phyloP scores from a whole-genome alignment of 1,139 yeast species.

The Sugiyamaella novakii region DNA sequence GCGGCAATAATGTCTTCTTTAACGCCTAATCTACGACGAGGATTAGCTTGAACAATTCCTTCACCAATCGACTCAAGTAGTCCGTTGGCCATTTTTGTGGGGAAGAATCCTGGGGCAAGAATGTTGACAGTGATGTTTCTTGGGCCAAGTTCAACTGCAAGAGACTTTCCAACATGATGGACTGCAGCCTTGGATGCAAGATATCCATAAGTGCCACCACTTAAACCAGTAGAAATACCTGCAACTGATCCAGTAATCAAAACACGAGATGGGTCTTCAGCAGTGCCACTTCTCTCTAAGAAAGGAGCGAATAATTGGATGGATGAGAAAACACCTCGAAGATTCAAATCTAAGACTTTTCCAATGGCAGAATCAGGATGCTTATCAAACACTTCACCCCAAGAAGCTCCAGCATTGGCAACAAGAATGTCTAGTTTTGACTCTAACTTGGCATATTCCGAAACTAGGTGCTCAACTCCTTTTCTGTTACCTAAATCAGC shows the following conservation, averaged over 20 bases:
- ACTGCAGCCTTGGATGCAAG: conserved; percentile 79
- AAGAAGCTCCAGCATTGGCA: conserved; percentile 81
- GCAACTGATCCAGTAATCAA: conserved; percentile 66
- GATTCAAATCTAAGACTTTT: conserved; percentile 65
- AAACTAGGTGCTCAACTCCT: conserved; percentile 53
- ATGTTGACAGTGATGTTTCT: conserved; percentile 65
- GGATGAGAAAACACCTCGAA: conserved; percentile 70
- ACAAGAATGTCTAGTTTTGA: conserved; percentile 60
- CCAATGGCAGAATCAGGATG: conserved; percentile 66
- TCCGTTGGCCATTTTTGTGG: conserved; percentile 75
- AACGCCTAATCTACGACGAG: conserved; percentile 65
- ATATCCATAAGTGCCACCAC: conserved; percentile 71
- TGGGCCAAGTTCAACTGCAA: conserved; percentile 69
- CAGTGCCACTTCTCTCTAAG: conserved; percentile 57
- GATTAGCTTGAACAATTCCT: conserved; percentile 52
- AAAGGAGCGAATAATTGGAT: conserved; percentile 64
- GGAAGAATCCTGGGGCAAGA: conserved; percentile 79
- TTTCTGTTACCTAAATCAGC: conserved; percentile 60
- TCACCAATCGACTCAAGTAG: conserved; percentile 56
- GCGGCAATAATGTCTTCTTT: conserved; percentile 62
- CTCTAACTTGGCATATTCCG: conserved; percentile 47
- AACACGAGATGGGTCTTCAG: conserved; percentile 65
- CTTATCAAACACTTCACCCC: conserved; percentile 68
- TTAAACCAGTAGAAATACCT: conserved; percentile 47
- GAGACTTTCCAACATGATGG: conserved; percentile 64